Conservation (phyloP, 192 early-diverging fungal species). For the Spizellomyces sp. region DNA sequence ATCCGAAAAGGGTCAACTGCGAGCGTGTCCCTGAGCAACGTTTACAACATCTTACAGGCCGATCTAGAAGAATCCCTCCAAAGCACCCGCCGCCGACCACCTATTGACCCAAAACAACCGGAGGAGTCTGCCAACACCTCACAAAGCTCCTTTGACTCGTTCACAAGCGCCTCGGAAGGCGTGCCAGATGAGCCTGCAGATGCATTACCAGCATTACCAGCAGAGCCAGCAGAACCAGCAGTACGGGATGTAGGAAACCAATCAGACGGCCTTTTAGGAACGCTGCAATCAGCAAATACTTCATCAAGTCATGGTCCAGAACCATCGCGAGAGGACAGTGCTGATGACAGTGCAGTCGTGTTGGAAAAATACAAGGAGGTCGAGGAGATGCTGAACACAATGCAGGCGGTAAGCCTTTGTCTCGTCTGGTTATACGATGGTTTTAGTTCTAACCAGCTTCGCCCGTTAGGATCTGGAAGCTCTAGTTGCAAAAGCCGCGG, state of each 20-base stretch:
- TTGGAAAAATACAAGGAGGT: slow-evolving; percentile 36
- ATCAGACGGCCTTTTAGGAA: not conserved
- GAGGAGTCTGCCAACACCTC: too few relatives aligned
- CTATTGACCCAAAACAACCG: too few relatives aligned
- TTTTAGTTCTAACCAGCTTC: not conserved
- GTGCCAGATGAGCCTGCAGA: too few relatives aligned
- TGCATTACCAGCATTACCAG: slow-evolving; percentile 3
- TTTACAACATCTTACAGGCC: slow-evolving; percentile 7
- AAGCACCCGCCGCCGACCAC: too few relatives aligned
- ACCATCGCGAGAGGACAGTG: not conserved
- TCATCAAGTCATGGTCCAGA: not conserved
- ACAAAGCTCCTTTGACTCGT: too few relatives aligned
- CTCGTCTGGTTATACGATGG: not conserved
- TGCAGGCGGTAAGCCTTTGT: slow-evolving; percentile 30
- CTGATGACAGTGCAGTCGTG: slow-evolving; percentile 11
- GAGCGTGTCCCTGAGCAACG: slow-evolving; percentile 4
- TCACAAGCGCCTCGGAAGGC: too few relatives aligned
- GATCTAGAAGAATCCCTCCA: slow-evolving; percentile 21
- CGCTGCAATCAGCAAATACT: not conserved
- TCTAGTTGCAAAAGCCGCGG: not conserved
- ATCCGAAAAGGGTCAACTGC: slow-evolving; percentile 6
- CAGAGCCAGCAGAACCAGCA: not conserved
- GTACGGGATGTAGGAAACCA: not conserved
- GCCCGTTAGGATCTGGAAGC: not conserved
- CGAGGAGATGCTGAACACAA: slow-evolving; percentile 30